These are phyloP conservation scores for Fusarium staphyleae DNA, from an alignment of 2,329 filamentous ascomycete species.

Conservation along the genomic window DNA sequence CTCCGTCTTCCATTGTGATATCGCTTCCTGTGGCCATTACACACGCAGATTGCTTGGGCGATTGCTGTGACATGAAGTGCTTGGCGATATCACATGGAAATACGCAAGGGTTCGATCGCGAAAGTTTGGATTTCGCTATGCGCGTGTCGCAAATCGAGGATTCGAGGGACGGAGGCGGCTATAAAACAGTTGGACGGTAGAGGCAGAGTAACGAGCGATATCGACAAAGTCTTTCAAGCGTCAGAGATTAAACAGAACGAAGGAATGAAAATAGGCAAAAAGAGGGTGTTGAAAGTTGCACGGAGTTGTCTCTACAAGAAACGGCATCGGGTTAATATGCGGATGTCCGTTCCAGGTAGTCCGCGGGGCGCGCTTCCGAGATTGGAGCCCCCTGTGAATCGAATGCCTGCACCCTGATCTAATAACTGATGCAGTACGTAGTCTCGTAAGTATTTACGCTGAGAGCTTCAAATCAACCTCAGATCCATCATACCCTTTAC, in stretches of 20 bases:
- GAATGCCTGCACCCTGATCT: conserved; percentile 1
- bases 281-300: conserved; percentile 1
- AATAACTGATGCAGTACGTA: not conserved
- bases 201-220: not conserved
- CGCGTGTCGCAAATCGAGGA: not conserved
- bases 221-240: not conserved
- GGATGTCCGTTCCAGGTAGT: conserved; percentile 20
- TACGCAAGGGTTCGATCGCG: conserved; percentile 4
- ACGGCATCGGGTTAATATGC: conserved; percentile 21
- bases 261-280: not conserved
- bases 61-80: not conserved
- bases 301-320: not conserved
- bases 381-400: conserved; percentile 24
- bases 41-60: not conserved
- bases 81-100: conserved; percentile 4
- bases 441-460: too few relatives aligned
- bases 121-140: not conserved
- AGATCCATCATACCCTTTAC: not conserved
- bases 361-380: conserved; percentile 31
- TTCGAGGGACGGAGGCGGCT: not conserved
- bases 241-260: not conserved
- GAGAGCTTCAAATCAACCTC: not conserved
- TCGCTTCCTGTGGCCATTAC: conserved; percentile 18
- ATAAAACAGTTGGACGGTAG: conserved; percentile 3
- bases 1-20: conserved; percentile 31